These are phyloP conservation scores for Fusarium sp. DNA, from an alignment of 2,329 filamentous ascomycete genomes.

Conservation along the genomic window DNA sequence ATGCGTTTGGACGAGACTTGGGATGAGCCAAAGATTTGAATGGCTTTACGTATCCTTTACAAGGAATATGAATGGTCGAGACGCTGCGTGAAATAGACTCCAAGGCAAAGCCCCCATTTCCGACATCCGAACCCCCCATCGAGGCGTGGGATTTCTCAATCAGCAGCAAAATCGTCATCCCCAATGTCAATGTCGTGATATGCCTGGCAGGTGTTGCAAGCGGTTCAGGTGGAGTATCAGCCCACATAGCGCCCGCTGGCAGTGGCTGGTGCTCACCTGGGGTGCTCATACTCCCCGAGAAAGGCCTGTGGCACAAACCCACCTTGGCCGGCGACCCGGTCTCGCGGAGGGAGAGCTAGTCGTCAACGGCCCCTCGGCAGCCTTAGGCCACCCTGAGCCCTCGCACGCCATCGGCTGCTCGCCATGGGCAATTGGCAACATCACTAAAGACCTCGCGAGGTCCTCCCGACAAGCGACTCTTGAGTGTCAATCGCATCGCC, in stretches of 20 bases:
- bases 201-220: conserved; percentile 33
- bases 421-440: conserved; percentile 41
- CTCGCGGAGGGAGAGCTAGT: conserved; percentile 16
- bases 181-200: conserved; percentile 42
- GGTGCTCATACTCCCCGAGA: conserved; percentile 26
- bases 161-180: conserved; percentile 36
- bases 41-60: conserved; percentile 21
- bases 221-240: conserved; percentile 27
- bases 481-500: conserved; percentile 31
- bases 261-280: conserved; percentile 22
- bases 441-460: conserved; percentile 33
- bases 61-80: conserved; percentile 12
- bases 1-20: not conserved
- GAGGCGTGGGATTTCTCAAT: conserved; percentile 19
- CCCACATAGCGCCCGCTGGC: conserved; percentile 39
- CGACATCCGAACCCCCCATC: conserved; percentile 34
- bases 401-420: conserved; percentile 48
- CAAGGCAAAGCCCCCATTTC: conserved; percentile 4
- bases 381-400: conserved; percentile 39
- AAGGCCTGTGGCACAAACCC: conserved; percentile 31
- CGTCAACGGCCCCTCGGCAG: conserved; percentile 36
- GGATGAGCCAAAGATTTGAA: conserved; percentile 1
- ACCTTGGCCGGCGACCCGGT: conserved; percentile 29
- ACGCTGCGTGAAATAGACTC: not conserved
- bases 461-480: conserved; percentile 27